These are phyloP conservation scores for Conidiobolus incongruus DNA, from an alignment of 371 early-diverging fungal genomes.

Conservation along the genomic window DNA sequence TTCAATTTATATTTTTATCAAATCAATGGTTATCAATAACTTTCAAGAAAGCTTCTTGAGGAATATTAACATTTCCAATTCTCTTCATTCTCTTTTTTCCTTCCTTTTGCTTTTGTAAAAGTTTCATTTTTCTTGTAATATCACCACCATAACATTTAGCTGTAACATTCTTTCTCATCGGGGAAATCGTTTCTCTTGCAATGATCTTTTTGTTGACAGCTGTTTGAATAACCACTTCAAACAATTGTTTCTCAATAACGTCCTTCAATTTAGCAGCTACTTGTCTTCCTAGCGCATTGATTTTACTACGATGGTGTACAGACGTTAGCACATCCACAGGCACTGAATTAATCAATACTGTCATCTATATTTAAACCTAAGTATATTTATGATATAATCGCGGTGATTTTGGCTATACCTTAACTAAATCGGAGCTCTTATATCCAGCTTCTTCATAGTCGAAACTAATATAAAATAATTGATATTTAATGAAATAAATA, in stretches of 20 bases:
- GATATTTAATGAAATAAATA: background rate
- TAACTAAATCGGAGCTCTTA: conserved; percentile 69
- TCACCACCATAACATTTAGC: conserved; percentile 92
- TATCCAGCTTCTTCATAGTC: conserved; percentile 92
- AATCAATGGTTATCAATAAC: conserved; percentile 9
- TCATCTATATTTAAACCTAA: conserved; percentile 23
- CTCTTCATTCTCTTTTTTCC: conserved; percentile 70
- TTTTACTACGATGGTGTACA: conserved; percentile 57
- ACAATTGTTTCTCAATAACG: conserved; percentile 67
- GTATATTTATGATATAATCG: no score
- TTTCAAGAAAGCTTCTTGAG: conserved; percentile 36
- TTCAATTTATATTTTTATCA: no score
- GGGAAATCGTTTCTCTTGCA: conserved; percentile 68
- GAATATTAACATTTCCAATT: conserved; percentile 46
- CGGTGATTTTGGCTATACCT: conserved; percentile 29
- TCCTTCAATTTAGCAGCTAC: conserved; percentile 60
- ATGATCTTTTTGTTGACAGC: conserved; percentile 59
- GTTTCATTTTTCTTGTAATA: conserved; percentile 79
- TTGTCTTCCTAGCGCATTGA: conserved; percentile 48
- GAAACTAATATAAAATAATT: conserved; percentile 21
- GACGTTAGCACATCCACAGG: conserved; percentile 84
- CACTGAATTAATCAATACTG: conserved; percentile 69
- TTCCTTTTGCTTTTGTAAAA: conserved; percentile 71
- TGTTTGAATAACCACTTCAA: conserved; percentile 85
- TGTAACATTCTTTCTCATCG: conserved; percentile 80